phyloP scores from a whole-genome alignment of 2,329 filamentous ascomycete genomes.

The Amphichorda felina region DNA sequence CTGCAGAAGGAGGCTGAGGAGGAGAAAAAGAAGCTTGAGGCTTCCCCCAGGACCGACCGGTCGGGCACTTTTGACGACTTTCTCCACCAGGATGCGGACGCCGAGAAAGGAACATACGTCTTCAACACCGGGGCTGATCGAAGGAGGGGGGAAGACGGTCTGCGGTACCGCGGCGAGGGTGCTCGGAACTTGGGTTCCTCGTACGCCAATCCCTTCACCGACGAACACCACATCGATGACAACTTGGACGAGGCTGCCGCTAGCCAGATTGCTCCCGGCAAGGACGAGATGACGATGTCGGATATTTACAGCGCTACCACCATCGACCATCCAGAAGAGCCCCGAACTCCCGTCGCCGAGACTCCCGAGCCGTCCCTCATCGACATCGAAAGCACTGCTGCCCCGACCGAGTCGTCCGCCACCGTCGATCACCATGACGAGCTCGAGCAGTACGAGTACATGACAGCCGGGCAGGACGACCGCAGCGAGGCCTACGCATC shows the following conservation, averaged over 20 bases:
- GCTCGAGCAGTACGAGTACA: slow-evolving; percentile 24
- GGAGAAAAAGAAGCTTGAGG: not conserved
- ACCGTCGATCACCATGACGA: slow-evolving; percentile 26
- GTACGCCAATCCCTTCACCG: slow-evolving; percentile 48
- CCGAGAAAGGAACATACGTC: slow-evolving; percentile 42
- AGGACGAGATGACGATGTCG: slow-evolving; percentile 34
- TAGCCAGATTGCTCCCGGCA: slow-evolving; percentile 25
- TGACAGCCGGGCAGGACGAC: slow-evolving; percentile 37
- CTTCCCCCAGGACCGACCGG: slow-evolving; percentile 5
- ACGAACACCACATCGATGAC: slow-evolving; percentile 41
- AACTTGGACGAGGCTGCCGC: slow-evolving; percentile 27
- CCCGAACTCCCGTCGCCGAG: slow-evolving; percentile 8
- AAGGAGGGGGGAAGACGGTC: slow-evolving; percentile 13
- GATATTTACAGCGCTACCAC: slow-evolving; percentile 49
- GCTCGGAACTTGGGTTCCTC: slow-evolving; percentile 31
- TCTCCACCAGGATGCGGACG: slow-evolving; percentile 34
- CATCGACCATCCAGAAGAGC: slow-evolving; percentile 17
- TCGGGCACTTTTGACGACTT: slow-evolving; percentile 48
- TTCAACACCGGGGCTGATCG: slow-evolving; percentile 43
- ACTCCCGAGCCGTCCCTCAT: slow-evolving; percentile 16
- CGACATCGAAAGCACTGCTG: slow-evolving; percentile 14
- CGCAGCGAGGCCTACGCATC: slow-evolving; percentile 40
- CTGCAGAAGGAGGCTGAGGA: slow-evolving; percentile 31
- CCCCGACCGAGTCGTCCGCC: slow-evolving; percentile 10
- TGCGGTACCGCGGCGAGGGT: slow-evolving; percentile 36